Conservation (phyloP, 495 filamentous ascomycete species). For the Lasiosphaeria ovina region DNA sequence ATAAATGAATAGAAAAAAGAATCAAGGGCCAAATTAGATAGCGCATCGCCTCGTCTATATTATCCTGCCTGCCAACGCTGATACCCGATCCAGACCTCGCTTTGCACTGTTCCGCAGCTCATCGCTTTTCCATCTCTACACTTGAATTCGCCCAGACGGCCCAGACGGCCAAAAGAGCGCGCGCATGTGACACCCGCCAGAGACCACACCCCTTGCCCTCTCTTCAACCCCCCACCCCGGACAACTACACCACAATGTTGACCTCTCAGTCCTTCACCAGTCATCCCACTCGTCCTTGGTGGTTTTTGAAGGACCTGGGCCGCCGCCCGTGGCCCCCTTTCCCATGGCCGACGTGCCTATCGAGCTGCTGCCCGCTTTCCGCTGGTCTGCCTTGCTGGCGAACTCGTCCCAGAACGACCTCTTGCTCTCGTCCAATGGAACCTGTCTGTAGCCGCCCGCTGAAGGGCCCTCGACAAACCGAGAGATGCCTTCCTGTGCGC, state of each 20-base stretch:
- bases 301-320: conserved; percentile 38
- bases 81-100: neutral
- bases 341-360: conserved; percentile 75
- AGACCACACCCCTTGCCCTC: neutral
- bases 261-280: conserved; percentile 43
- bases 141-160: neutral
- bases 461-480: conserved; percentile 70
- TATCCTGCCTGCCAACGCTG: neutral
- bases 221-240: too few relatives aligned
- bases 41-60: neutral
- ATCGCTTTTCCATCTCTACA: neutral
- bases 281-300: conserved; percentile 63
- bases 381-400: conserved; percentile 50
- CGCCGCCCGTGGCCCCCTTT: conserved; percentile 44
- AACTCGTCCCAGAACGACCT: conserved; percentile 92
- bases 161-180: neutral
- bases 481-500: conserved; percentile 72
- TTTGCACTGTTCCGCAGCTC: neutral
- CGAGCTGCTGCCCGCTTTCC: conserved; percentile 40
- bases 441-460: conserved; percentile 30
- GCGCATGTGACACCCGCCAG: neutral
- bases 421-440: conserved; percentile 57
- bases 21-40: neutral
- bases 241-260: too few relatives aligned
- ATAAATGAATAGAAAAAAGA: neutral